These are phyloP conservation scores for Aspergillus caelatus DNA, from an alignment of 2,329 filamentous ascomycete species.

Conservation along the genomic window DNA sequence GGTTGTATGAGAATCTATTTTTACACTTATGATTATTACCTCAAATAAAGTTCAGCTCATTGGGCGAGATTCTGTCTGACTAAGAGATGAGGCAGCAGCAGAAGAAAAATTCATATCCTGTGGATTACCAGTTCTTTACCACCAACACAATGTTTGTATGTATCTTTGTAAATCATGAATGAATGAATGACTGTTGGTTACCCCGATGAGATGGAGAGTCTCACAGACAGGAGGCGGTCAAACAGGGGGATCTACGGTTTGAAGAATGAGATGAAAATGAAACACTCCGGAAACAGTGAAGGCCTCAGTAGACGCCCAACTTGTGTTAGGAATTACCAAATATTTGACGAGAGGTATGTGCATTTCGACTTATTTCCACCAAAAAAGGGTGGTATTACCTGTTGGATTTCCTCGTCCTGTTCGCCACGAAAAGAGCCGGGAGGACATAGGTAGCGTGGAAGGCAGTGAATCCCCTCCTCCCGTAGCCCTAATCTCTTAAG, in stretches of 20 bases:
- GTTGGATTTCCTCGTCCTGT: too few relatives aligned
- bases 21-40: background rate
- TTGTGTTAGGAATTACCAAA: too few relatives aligned
- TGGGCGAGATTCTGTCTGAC: background rate
- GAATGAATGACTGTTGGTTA: background rate
- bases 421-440: too few relatives aligned
- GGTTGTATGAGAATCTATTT: background rate
- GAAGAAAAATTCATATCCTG: background rate
- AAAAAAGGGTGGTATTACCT: too few relatives aligned
- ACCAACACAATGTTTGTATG: background rate
- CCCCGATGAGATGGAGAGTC: too few relatives aligned
- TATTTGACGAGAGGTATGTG: background rate
- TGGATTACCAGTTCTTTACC: background rate
- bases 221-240: background rate
- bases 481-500: background rate
- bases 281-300: background rate
- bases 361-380: too few relatives aligned
- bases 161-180: background rate
- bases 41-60: background rate
- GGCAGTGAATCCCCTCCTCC: too few relatives aligned
- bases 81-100: background rate
- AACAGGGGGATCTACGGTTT: background rate
- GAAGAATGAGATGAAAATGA: background rate
- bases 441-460: too few relatives aligned
- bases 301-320: background rate